Percentiles rank a stretch among this genome's conserved stretches.
Conservation (phyloP, 306 rosid species). For the Ammopiptanthus mongolicus region DNA sequence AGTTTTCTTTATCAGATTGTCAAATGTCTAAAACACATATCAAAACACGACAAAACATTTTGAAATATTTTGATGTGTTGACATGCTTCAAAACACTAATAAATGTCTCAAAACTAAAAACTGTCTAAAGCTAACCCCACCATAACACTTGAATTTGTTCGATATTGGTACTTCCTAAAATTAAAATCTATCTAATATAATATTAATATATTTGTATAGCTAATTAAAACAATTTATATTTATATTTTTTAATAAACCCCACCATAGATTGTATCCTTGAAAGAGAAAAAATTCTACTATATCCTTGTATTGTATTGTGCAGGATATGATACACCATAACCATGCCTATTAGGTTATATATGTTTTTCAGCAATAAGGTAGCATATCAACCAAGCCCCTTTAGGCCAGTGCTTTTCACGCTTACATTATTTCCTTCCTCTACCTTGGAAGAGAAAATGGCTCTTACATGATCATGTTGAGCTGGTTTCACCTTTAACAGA, state of each 20-base stretch:
- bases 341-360: neutral
- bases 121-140: neutral
- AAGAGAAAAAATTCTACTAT: neutral
- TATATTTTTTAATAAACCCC: neutral
- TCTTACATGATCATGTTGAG: neutral
- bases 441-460: neutral
- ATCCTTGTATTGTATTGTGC: neutral
- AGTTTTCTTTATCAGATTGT: neutral
- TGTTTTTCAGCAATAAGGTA: neutral
- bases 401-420: neutral
- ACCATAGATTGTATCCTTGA: neutral
- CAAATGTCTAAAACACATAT: neutral
- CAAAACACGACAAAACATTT: neutral
- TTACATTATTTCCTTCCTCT: neutral
- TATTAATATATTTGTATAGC: neutral
- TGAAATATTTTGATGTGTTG: neutral
- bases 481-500: neutral
- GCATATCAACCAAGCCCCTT: neutral
- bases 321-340: neutral
- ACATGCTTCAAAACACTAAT: neutral
- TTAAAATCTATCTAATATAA: neutral
- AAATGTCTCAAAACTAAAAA: neutral
- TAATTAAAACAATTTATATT: neutral
- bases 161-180: neutral
- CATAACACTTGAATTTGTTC: neutral